Conservation (phyloP, 2,329 filamentous ascomycete genomes). For the Cladosporium sp. region DNA sequence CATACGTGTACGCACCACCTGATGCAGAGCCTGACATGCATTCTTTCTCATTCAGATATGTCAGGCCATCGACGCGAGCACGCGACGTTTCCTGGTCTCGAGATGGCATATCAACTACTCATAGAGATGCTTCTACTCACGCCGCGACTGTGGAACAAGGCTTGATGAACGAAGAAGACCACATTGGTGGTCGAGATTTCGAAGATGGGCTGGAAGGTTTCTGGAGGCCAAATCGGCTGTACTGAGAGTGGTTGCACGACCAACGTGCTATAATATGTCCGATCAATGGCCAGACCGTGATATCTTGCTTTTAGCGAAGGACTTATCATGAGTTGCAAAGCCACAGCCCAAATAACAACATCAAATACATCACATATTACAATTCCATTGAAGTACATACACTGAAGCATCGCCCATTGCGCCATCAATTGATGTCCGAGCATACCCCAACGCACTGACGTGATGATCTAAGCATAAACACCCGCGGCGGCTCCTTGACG, state of each 20-base stretch:
- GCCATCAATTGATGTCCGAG: not conserved
- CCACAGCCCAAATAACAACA: not conserved
- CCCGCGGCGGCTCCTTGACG: slow-evolving; percentile 17
- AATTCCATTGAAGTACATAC: not conserved
- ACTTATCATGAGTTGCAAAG: not conserved
- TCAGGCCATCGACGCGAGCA: not conserved
- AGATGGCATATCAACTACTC: not conserved
- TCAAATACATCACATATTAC: not conserved
- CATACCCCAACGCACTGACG: slow-evolving; percentile 19
- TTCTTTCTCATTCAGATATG: not conserved
- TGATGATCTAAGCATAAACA: slow-evolving; percentile 12
- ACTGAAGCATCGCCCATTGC: not conserved
- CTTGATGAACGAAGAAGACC: not conserved
- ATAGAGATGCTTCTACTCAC: not conserved
- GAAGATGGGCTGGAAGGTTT: slow-evolving; percentile 34
- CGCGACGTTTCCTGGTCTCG: not conserved
- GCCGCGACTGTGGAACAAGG: not conserved
- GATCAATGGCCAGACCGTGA: not conserved
- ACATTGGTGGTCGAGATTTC: not conserved
- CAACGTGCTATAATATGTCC: not conserved
- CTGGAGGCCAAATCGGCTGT: slow-evolving; percentile 50
- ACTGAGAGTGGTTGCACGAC: slow-evolving; percentile 37
- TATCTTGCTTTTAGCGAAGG: not conserved
- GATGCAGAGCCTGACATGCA: not conserved
- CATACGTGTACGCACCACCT: not conserved